Conservation (phyloP, 176 grass and related monocot genomes). For the Raddia distichophylla region DNA sequence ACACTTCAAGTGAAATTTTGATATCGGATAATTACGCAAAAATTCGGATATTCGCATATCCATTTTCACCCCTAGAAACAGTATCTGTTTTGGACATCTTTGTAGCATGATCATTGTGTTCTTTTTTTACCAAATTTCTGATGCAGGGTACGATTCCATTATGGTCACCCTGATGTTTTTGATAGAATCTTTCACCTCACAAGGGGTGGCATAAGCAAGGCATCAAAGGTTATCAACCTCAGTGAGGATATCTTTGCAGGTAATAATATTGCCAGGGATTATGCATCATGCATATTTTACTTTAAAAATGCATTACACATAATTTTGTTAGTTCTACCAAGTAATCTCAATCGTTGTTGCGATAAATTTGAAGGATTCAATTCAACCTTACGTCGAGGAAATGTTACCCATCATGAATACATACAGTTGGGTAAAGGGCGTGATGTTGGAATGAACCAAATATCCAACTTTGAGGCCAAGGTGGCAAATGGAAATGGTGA, state of each 20-base stretch:
- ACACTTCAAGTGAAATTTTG: too few species aligned
- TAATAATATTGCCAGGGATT: slow-evolving; percentile 29
- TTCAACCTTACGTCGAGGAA: slow-evolving; percentile 66
- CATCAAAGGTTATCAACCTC: slow-evolving; percentile 75
- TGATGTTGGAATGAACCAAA: slow-evolving; percentile 85
- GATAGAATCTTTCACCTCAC: slow-evolving; percentile 82
- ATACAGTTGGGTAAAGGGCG: slow-evolving; percentile 78
- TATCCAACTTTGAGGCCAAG: slow-evolving; percentile 79
- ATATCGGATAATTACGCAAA: too few species aligned
- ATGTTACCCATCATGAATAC: slow-evolving; percentile 75
- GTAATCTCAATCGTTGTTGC: slow-evolving; percentile 16
- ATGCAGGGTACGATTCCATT: slow-evolving; percentile 73
- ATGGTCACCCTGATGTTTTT: slow-evolving; percentile 83
- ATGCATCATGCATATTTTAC: slow-evolving; percentile 11
- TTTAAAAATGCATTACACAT: slow-evolving; percentile 2
- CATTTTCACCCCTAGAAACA: too few species aligned
- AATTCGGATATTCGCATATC: too few species aligned
- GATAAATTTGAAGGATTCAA: slow-evolving; percentile 59
- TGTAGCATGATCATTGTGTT: background rate
- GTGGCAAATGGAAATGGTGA: slow-evolving; percentile 79
- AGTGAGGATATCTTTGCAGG: slow-evolving; percentile 85
- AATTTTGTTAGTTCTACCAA: slow-evolving; percentile 21
- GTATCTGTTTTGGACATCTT: slow-evolving; percentile 3
- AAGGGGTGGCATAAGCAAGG: slow-evolving; percentile 79
- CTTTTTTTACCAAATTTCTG: slow-evolving; percentile 13